These are phyloP conservation scores for Mrakia blollopis DNA, from an alignment of 768 basidiomycete species.

Conservation along the genomic window DNA sequence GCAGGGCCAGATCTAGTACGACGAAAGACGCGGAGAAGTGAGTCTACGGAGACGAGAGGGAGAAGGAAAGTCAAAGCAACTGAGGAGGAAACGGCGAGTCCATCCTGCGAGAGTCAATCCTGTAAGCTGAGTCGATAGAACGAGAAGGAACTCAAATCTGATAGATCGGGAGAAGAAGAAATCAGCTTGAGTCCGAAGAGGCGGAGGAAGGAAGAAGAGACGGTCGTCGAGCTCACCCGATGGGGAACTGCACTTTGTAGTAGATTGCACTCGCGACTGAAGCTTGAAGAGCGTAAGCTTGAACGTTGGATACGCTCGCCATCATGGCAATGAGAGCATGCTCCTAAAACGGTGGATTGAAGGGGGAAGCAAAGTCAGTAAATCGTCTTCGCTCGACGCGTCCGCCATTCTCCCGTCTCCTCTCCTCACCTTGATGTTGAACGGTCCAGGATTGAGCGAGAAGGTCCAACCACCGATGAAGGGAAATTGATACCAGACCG, in stretches of 20 bases:
- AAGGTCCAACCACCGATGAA: constrained; percentile 56
- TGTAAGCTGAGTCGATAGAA: constrained; percentile 86
- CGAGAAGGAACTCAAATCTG: constrained; percentile 66
- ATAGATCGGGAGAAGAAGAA: neutral
- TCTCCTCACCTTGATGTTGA: constrained; percentile 69
- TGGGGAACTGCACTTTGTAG: constrained; percentile 62
- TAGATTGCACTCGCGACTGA: constrained; percentile 73
- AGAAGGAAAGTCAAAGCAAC: neutral
- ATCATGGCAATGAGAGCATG: constrained; percentile 89
- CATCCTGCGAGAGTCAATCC: constrained; percentile 90
- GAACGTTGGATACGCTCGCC: constrained; percentile 58
- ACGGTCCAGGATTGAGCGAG: constrained; percentile 86
- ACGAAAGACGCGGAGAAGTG: too few relatives aligned
- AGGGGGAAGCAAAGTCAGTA: too few relatives aligned
- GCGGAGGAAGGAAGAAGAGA: neutral
- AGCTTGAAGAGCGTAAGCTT: constrained; percentile 69
- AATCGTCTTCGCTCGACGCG: neutral
- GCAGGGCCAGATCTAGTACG: constrained; percentile 74
- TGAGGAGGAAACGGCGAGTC: constrained; percentile 68
- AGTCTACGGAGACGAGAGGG: neutral
- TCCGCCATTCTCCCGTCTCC: too few relatives aligned
- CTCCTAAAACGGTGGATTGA: constrained; percentile 52
- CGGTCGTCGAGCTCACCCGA: constrained; percentile 52
- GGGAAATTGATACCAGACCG: constrained; percentile 50
- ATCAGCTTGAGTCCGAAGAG: neutral